A percentile compares a stretch with the other conserved stretches of the same genome.
Evolutionary conservation across 208 protist species (phyloP).

Genomic region (Jaenimonas drosophilae): DNA sequence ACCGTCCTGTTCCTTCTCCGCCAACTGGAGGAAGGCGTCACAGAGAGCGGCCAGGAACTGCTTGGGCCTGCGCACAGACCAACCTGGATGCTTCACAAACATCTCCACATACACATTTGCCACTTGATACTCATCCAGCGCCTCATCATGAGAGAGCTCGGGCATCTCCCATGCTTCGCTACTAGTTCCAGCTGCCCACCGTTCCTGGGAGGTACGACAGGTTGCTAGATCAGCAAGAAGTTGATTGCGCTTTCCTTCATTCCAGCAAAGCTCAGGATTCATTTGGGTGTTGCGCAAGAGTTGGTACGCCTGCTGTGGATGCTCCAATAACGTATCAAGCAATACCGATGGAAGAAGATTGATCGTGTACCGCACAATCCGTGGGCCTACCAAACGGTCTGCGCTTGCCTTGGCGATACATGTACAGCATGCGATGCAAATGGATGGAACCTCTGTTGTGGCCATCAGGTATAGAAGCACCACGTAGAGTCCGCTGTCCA

Average conservation of each 20-base stretch:
- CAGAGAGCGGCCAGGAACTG: slow-evolving; percentile 70
- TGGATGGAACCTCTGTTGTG: slow-evolving; percentile 20
- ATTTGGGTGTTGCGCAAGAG: slow-evolving; percentile 86
- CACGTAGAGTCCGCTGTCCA: slow-evolving; percentile 77
- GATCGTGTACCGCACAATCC: slow-evolving; percentile 47
- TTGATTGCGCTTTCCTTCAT: slow-evolving; percentile 45
- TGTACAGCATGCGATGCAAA: slow-evolving; percentile 37
- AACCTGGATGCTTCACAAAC: slow-evolving; percentile 70
- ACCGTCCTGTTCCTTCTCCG: no score
- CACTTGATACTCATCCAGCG: slow-evolving; percentile 30
- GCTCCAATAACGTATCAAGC: slow-evolving; percentile 88
- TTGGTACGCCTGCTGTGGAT: slow-evolving; percentile 44
- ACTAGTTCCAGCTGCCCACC: no score
- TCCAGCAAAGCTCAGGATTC: slow-evolving; percentile 93
- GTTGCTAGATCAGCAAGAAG: no score
- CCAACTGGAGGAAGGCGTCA: slow-evolving; percentile 44
- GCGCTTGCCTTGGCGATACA: slow-evolving; percentile 39
- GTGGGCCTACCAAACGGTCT: slow-evolving; percentile 86
- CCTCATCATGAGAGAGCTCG: not conserved
- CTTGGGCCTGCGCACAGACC: slow-evolving; percentile 74
- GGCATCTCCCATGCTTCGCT: no score
- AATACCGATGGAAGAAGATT: slow-evolving; percentile 86
- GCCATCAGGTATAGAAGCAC: slow-evolving; percentile 50
- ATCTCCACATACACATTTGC: slow-evolving; percentile 74
- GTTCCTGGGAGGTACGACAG: no score